These are phyloP conservation scores for Arabidopsis suecica DNA, from an alignment of 345 rosid species.

Conservation along the genomic window DNA sequence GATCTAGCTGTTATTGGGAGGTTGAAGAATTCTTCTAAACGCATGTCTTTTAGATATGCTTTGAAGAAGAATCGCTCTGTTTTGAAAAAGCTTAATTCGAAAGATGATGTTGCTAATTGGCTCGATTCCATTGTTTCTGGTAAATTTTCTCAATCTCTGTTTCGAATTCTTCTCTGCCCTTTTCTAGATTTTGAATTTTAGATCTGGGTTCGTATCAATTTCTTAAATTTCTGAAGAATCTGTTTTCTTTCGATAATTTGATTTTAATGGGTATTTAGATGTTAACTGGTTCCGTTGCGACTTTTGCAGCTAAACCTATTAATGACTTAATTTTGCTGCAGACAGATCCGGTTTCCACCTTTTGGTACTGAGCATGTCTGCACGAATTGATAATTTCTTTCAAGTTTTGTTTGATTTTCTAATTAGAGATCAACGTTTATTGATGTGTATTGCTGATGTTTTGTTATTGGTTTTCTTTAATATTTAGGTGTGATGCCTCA, in stretches of 20 bases:
- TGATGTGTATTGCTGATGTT: constrained; percentile 18
- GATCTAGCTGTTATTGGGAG: constrained; percentile 81
- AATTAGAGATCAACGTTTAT: background rate
- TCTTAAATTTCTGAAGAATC: constrained; percentile 6
- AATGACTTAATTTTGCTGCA: constrained; percentile 47
- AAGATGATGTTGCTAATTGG: constrained; percentile 68
- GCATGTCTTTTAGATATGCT: constrained; percentile 59
- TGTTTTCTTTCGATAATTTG: background rate
- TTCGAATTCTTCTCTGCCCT: background rate
- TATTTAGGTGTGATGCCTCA: constrained; percentile 51
- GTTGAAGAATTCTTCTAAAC: constrained; percentile 57
- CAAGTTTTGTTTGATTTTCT: background rate
- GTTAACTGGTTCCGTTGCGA: constrained; percentile 36
- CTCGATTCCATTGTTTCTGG: constrained; percentile 73
- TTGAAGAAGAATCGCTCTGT: constrained; percentile 47
- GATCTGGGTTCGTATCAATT: constrained; percentile 31
- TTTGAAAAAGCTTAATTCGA: constrained; percentile 54
- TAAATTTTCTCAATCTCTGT: constrained; percentile 32
- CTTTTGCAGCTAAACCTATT: constrained; percentile 45
- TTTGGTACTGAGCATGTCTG: constrained; percentile 45
- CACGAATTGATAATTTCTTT: constrained; percentile 26
- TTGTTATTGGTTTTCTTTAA: constrained; percentile 12
- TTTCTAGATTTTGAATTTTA: constrained; percentile 3
- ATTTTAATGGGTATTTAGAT: constrained; percentile 10
- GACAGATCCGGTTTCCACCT: constrained; percentile 46